A percentile compares a stretch with the other conserved stretches of the same genome.
Evolutionary conservation across 1,284 basidiomycete species (phyloP).

Genomic region (Microbotryum silenes-acaulis): DNA sequence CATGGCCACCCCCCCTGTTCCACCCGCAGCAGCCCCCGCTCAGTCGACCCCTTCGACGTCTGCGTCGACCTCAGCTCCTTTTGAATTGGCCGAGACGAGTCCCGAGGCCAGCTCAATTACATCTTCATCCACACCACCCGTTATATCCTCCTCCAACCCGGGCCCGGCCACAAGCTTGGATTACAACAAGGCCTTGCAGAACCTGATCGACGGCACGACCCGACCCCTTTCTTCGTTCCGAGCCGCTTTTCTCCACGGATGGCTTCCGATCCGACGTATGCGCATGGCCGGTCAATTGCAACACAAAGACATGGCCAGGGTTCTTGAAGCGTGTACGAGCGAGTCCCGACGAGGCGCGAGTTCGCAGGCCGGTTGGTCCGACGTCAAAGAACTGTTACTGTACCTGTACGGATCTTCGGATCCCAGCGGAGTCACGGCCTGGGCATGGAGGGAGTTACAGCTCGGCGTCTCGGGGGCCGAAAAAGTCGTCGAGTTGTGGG

Average conservation of each 20-base stretch:
- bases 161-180: neutral
- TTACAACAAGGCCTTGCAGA: slow-evolving; percentile 2
- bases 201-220: neutral
- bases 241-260: slow-evolving; percentile 16
- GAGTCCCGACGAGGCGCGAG: neutral
- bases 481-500: slow-evolving; percentile 20
- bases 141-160: neutral
- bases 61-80: too few relatives aligned
- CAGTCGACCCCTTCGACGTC: too few relatives aligned
- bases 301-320: slow-evolving; percentile 7
- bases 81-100: too few relatives aligned
- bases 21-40: too few relatives aligned
- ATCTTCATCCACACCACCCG: too few relatives aligned
- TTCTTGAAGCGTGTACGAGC: neutral
- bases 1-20: too few relatives aligned
- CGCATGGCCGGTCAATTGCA: slow-evolving; percentile 8
- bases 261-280: slow-evolving; percentile 13
- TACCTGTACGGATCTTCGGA: slow-evolving; percentile 13
- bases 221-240: neutral
- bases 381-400: slow-evolving; percentile 15
- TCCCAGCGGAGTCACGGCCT: slow-evolving; percentile 4
- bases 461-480: slow-evolving; percentile 4
- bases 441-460: slow-evolving; percentile 16
- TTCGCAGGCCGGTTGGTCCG: neutral
- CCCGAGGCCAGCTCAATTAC: too few relatives aligned